Evolutionary conservation across 2,329 filamentous ascomycete genomes (phyloP).

Genomic region (Penicillium sp.): DNA sequence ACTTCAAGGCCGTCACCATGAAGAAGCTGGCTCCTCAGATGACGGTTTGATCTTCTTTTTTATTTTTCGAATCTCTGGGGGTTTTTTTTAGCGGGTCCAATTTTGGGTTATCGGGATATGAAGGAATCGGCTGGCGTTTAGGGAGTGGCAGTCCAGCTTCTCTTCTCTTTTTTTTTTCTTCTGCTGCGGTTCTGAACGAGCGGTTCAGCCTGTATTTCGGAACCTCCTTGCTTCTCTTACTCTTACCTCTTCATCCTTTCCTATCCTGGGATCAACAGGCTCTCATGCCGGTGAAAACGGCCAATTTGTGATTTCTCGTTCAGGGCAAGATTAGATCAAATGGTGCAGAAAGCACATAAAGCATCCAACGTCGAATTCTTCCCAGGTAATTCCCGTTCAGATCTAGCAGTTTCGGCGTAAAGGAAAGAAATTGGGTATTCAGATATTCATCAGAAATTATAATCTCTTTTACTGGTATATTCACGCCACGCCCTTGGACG

Average conservation of each 20-base stretch:
- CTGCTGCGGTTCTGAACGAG: not conserved
- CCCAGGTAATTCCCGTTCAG: not conserved
- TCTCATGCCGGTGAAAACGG: not conserved
- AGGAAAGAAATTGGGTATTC: not conserved
- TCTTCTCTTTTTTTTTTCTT: not conserved
- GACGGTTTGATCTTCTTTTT: constrained; percentile 22
- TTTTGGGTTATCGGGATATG: constrained; percentile 12
- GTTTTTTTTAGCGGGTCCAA: constrained; percentile 20
- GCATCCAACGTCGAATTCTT: not conserved
- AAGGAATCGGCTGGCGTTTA: constrained; percentile 22
- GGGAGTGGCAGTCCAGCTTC: constrained; percentile 7
- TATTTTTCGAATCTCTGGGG: not conserved
- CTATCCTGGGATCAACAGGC: not conserved
- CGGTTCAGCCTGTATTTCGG: constrained; percentile 4
- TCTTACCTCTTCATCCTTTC: not conserved
- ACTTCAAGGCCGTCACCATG: constrained; percentile 45
- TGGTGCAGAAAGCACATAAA: not conserved
- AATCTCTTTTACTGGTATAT: too few relatives aligned
- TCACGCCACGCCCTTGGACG: too few relatives aligned
- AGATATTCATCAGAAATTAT: too few relatives aligned
- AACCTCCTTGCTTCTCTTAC: not conserved
- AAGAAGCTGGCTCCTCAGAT: constrained; percentile 50
- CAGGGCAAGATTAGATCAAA: not conserved
- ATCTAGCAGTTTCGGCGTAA: not conserved
- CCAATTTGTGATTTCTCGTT: not conserved